Conservation (phyloP, 1,284 basidiomycete species). For the Termitomyces sp. region DNA sequence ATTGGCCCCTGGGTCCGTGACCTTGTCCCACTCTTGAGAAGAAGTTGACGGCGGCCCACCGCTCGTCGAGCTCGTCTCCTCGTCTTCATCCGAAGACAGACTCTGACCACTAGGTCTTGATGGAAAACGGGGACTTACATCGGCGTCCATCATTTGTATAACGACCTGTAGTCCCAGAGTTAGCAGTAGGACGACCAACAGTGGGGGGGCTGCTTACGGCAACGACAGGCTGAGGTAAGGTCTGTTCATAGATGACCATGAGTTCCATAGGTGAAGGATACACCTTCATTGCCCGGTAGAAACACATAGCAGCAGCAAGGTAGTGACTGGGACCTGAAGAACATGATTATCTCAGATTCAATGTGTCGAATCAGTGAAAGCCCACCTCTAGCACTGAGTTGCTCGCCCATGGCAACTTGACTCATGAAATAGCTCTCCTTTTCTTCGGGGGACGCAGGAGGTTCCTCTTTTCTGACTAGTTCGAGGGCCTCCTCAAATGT, state of each 20-base stretch:
- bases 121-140: constrained; percentile 67
- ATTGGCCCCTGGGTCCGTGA: constrained; percentile 67
- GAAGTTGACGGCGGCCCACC: constrained; percentile 71
- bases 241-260: constrained; percentile 90
- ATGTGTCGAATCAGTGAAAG: not conserved
- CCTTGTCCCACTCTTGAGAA: constrained; percentile 81
- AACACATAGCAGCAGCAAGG: constrained; percentile 81
- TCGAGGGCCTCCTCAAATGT: constrained; percentile 59
- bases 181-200: not conserved
- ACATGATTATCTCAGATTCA: constrained; percentile 1
- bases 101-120: constrained; percentile 23
- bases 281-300: constrained; percentile 91
- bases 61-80: constrained; percentile 54
- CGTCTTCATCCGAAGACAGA: constrained; percentile 41
- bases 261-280: constrained; percentile 93
- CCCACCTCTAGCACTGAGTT: constrained; percentile 72
- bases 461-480: constrained; percentile 57
- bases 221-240: constrained; percentile 83
- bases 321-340: constrained; percentile 66
- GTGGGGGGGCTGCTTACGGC: constrained; percentile 41
- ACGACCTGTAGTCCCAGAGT: constrained; percentile 49
- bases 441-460: constrained; percentile 66
- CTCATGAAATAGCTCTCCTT: constrained; percentile 89
- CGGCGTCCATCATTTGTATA: constrained; percentile 83
- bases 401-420: constrained; percentile 85